Evolutionary conservation across 2,329 filamentous ascomycete species (phyloP), one percentile per base, ranked within the genome.

Genomic region (Blastomyces silverae): DNA sequence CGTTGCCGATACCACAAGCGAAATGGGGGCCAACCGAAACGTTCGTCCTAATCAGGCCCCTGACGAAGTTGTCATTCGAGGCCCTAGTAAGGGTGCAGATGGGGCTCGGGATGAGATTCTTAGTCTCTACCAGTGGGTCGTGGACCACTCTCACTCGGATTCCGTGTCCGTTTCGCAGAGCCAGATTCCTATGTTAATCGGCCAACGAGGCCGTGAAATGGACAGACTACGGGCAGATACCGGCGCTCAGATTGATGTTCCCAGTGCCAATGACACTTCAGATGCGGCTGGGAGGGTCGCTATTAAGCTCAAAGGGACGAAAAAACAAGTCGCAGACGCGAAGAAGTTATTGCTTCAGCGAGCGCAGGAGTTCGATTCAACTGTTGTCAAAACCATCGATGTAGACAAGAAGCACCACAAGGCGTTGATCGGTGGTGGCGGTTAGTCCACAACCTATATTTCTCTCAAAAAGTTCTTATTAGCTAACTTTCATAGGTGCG

Each of bases 331-430:
- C 61, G 88, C 92, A 60, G 89, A 92, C 70, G 93, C 94, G 4
- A 94, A 94, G 84, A 94, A 94, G 80, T 80, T 94, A 61, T 83
- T 99, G 31, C 87, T 93, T 76, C 89, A 94, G 79, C 92, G 92
- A 79, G 89, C 89, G 64, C 88, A 88, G 67, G 83, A 92, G 25
- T 97, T 97, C 70, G 92, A 97, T 72, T 88, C 94, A 69, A 96
- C 91, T n/a, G 83, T 97, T 61, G 86, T 88, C 20, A 87, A 89
- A 79, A 91, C 87, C 15, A 82, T 99, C 60, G 89, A 95, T 44
- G 87, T 99, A n/a, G 92, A 97, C 70, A 90, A 91, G 81, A 96
- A 95, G 81, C 87, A 94, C 77, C 94, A 99, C 80, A 88, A 89
- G 78, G 85, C 88, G 63, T 82, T 99, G 68, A 99, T 99, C 77